These are phyloP conservation scores for Moringa oleifera DNA, from an alignment of 345 rosid genomes.

Conservation along the genomic window DNA sequence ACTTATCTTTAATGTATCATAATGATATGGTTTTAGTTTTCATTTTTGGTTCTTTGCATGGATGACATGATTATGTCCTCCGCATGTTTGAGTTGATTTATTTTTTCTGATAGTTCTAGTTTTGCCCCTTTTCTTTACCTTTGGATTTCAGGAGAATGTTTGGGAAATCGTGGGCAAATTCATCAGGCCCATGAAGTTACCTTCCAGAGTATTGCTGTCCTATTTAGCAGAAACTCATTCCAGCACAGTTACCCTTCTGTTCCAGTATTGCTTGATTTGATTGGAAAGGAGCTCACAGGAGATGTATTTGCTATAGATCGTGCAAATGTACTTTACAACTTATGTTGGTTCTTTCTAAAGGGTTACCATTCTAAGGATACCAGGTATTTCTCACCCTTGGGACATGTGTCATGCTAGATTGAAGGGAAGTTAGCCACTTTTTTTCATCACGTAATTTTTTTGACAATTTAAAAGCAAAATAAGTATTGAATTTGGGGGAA, in stretches of 20 bases:
- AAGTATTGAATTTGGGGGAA: too few relatives aligned
- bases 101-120: constrained; percentile 14
- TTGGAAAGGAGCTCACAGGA: constrained; percentile 51
- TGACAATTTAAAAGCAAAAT: too few relatives aligned
- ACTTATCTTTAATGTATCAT: background rate
- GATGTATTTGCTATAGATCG: constrained; percentile 71
- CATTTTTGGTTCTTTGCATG: background rate
- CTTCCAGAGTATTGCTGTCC: constrained; percentile 45
- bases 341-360: constrained; percentile 63
- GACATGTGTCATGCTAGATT: background rate
- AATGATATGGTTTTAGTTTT: background rate
- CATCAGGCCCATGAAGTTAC: constrained; percentile 61
- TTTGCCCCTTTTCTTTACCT: background rate
- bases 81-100: background rate
- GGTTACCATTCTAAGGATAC: constrained; percentile 36
- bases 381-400: constrained; percentile 69
- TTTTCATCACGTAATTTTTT: too few relatives aligned
- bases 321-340: constrained; percentile 51
- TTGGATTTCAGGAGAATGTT: constrained; percentile 63
- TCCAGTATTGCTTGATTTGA: constrained; percentile 48
- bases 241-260: constrained; percentile 25
- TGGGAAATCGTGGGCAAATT: constrained; percentile 35
- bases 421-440: too few relatives aligned
- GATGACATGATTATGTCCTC: background rate
- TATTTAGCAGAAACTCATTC: constrained; percentile 44